Evolutionary conservation across 1,284 basidiomycete species (phyloP).

Genomic region (Naganishia cerealis): DNA sequence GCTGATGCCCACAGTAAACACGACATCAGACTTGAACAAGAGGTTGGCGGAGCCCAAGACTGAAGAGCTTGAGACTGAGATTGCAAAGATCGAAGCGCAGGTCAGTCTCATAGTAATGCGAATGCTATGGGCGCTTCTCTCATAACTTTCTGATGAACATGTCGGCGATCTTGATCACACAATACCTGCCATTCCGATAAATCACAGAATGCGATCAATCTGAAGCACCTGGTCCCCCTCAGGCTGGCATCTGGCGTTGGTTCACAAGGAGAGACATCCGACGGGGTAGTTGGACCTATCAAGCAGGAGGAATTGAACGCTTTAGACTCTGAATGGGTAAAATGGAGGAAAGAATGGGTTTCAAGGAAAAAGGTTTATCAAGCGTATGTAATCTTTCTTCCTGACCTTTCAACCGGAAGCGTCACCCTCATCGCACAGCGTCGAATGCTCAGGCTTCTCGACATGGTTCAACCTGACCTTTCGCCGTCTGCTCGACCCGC

Average conservation of each 20-base stretch:
- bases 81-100: conserved; percentile 43
- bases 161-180: background rate
- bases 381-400: conserved; percentile 38
- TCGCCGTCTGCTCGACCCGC: conserved; percentile 35
- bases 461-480: conserved; percentile 41
- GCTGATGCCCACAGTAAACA: background rate
- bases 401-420: background rate
- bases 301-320: conserved; percentile 44
- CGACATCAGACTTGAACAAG: conserved; percentile 62
- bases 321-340: conserved; percentile 48
- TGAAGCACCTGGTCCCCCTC: conserved; percentile 39
- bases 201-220: conserved; percentile 42
- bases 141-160: background rate
- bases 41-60: conserved; percentile 68
- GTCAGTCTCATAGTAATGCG: conserved; percentile 37
- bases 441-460: conserved; percentile 40
- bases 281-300: background rate
- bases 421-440: too few relatives aligned
- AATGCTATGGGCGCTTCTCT: background rate
- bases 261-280: background rate
- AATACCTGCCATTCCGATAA: background rate
- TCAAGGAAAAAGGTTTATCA: conserved; percentile 50
- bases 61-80: conserved; percentile 58
- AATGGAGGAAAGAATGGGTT: conserved; percentile 52
- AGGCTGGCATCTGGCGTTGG: conserved; percentile 32